phyloP scores from a whole-genome alignment of 257 asterid species.

The Penstemon eatonii region DNA sequence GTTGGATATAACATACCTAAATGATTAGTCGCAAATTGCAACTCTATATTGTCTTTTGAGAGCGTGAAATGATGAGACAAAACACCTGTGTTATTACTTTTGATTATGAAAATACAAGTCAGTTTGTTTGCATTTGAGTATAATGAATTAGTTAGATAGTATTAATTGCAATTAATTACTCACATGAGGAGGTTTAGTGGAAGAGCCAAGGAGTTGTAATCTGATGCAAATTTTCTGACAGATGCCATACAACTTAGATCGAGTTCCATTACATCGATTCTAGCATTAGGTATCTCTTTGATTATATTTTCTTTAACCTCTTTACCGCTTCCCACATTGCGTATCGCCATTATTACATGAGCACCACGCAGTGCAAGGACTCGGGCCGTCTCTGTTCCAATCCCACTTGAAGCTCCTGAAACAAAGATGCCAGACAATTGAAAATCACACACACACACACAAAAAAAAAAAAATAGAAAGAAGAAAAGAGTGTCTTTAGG shows the following conservation, averaged over 20 bases:
- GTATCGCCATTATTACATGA: slow-evolving; percentile 63
- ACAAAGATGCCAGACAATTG: neutral
- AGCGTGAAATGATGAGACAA: slow-evolving; percentile 51
- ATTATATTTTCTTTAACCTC: slow-evolving; percentile 30
- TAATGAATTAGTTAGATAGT: no score
- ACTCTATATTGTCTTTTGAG: slow-evolving; percentile 57
- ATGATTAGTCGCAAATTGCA: slow-evolving; percentile 64
- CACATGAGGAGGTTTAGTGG: slow-evolving; percentile 63
- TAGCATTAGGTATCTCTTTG: slow-evolving; percentile 39
- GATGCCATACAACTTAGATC: slow-evolving; percentile 58
- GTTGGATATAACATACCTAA: slow-evolving; percentile 34
- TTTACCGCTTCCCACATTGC: slow-evolving; percentile 41
- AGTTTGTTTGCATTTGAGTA: slow-evolving; percentile 2
- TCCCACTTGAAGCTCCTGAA: slow-evolving; percentile 79
- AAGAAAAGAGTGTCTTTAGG: no score
- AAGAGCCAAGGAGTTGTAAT: slow-evolving; percentile 37
- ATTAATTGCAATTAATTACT: slow-evolving; percentile 19
- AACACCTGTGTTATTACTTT: slow-evolving; percentile 68
- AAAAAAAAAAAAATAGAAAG: no score
- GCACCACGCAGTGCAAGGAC: slow-evolving; percentile 51
- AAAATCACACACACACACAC: no score
- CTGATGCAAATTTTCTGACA: slow-evolving; percentile 54
- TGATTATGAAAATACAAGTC: slow-evolving; percentile 1
- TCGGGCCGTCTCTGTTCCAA: slow-evolving; percentile 54
- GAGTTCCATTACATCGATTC: slow-evolving; percentile 61